phyloP scores from a whole-genome alignment of 495 filamentous ascomycete genomes.

The Podospora tetraspora region DNA sequence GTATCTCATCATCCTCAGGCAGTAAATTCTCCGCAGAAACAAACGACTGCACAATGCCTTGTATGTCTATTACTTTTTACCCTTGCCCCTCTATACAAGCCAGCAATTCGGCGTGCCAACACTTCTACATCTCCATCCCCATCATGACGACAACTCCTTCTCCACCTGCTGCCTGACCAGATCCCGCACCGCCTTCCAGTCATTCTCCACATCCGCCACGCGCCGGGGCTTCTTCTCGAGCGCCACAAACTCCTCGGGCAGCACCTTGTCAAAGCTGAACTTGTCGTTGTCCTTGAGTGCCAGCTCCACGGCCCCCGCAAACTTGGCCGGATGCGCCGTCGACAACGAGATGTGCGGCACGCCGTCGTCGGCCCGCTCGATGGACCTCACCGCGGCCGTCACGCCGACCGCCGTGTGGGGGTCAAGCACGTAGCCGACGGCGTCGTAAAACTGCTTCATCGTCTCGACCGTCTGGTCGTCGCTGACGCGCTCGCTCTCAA shows the following conservation, averaged over 20 bases:
- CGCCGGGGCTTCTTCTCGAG: constrained; percentile 61
- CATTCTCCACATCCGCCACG: constrained; percentile 49
- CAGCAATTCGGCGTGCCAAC: neutral
- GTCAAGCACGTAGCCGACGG: constrained; percentile 74
- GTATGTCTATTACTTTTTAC: neutral
- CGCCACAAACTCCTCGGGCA: constrained; percentile 73
- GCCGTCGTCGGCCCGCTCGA: constrained; percentile 40
- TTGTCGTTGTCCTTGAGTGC: constrained; percentile 61
- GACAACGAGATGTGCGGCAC: constrained; percentile 71
- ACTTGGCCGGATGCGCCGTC: constrained; percentile 94
- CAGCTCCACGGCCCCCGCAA: constrained; percentile 68
- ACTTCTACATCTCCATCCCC: neutral
- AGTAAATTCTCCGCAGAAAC: neutral
- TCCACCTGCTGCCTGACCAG: constrained; percentile 52
- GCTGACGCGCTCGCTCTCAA: constrained; percentile 77
- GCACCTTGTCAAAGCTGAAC: constrained; percentile 68
- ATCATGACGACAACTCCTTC: constrained; percentile 40
- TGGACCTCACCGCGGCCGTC: constrained; percentile 60
- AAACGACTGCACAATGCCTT: neutral
- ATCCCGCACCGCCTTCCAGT: constrained; percentile 48
- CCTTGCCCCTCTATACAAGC: neutral
- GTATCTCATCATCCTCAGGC: neutral
- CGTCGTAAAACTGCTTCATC: constrained; percentile 61
- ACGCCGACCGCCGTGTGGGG: constrained; percentile 89
- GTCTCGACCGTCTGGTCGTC: constrained; percentile 70